Conservation (phyloP, 208 protist species). For the Leishmania martiniquensis region DNA sequence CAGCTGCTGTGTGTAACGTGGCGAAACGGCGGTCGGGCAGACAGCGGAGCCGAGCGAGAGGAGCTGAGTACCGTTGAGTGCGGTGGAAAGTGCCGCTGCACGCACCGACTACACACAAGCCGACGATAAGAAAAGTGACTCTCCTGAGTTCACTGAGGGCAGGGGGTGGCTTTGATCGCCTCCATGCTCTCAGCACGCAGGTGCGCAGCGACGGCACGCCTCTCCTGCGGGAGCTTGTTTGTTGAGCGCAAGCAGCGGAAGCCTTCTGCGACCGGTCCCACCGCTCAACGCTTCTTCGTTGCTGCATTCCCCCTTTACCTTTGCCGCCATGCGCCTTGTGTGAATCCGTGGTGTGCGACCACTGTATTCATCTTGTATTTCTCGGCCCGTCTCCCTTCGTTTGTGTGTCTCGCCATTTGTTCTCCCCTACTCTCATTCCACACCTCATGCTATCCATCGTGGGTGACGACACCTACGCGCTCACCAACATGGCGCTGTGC, state of each 20-base stretch:
- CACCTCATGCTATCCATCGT: neutral
- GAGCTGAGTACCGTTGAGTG: no score
- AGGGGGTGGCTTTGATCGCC: neutral
- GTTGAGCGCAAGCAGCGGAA: neutral
- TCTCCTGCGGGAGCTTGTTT: neutral
- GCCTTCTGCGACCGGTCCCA: neutral
- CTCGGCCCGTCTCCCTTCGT: neutral
- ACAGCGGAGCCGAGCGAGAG: neutral
- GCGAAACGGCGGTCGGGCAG: neutral
- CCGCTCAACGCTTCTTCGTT: neutral
- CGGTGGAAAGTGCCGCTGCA: neutral
- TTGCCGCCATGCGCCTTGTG: neutral
- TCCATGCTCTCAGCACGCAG: neutral
- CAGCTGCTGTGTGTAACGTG: neutral
- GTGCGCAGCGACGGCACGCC: neutral
- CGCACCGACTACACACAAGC: no score
- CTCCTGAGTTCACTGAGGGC: neutral
- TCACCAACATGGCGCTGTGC: slow-evolving; percentile 8
- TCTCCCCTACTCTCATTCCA: neutral
- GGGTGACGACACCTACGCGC: neutral
- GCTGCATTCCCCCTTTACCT: neutral
- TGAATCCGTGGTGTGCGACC: neutral
- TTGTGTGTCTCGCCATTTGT: neutral
- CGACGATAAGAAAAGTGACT: neutral
- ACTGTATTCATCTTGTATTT: neutral